Percentiles rank a stretch among this genome's conserved stretches.
phyloP scores from a whole-genome alignment of 495 filamentous ascomycete species.

The Penicillium samsonianum region DNA sequence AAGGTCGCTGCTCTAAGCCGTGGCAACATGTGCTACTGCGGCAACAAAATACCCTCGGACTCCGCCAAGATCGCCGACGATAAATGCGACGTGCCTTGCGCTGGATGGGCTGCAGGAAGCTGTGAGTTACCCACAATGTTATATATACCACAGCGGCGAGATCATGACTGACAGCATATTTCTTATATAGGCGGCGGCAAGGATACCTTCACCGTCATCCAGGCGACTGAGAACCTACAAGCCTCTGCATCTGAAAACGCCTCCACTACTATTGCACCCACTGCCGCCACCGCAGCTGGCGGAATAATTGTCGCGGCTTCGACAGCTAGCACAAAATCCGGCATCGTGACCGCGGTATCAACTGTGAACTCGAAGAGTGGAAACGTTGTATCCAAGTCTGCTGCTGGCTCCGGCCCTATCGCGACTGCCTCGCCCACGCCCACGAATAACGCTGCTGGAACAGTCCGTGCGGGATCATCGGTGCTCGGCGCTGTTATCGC shows the following conservation, averaged over 20 bases:
- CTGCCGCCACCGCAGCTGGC: conserved; percentile 21
- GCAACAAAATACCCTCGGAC: conserved; percentile 32
- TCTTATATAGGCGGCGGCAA: conserved; percentile 37
- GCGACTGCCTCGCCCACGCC: conserved; percentile 12
- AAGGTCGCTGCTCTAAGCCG: conserved; percentile 34
- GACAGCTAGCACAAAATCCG: conserved; percentile 12
- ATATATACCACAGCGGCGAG: conserved; percentile 8
- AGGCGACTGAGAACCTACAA: conserved; percentile 3
- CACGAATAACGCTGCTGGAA: conserved; percentile 22
- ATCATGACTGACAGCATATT: neutral
- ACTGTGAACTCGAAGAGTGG: conserved; percentile 15
- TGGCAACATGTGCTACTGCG: conserved; percentile 41
- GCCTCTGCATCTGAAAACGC: neutral
- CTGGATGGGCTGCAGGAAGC: conserved; percentile 31
- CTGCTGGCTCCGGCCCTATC: neutral
- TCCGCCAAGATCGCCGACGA: conserved; percentile 33
- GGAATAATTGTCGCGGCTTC: conserved; percentile 37
- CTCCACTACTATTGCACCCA: conserved; percentile 8
- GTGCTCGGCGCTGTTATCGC: conserved; percentile 20
- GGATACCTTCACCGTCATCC: conserved; percentile 32
- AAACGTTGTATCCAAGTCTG: conserved; percentile 10
- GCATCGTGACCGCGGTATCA: conserved; percentile 23
- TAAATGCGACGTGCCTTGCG: conserved; percentile 35
- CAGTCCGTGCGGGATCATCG: conserved; percentile 20
- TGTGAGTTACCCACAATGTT: conserved; percentile 31